These are phyloP conservation scores for Pouteria campechiana DNA, from an alignment of 179 eudicot species.

Conservation along the genomic window DNA sequence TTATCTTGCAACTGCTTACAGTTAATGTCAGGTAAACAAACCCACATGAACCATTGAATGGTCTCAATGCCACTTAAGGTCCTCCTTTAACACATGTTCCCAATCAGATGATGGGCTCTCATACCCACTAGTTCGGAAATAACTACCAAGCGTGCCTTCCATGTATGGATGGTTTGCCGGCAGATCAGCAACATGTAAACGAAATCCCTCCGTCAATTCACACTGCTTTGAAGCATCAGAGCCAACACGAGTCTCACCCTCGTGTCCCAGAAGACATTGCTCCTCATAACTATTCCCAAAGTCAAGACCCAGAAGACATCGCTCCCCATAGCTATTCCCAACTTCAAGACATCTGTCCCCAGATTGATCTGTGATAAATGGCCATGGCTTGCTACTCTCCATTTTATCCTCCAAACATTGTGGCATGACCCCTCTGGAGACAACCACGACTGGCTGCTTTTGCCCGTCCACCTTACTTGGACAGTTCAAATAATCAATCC, in stretches of 20 bases:
- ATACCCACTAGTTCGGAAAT: constrained; percentile 24
- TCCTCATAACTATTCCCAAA: background rate
- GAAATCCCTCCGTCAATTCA: constrained; percentile 10
- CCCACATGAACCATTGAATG: too few relatives aligned
- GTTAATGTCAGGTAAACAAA: too few relatives aligned
- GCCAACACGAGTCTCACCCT: constrained; percentile 14
- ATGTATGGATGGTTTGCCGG: background rate
- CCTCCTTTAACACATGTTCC: constrained; percentile 61
- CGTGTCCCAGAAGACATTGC: background rate
- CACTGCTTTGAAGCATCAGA: constrained; percentile 8
- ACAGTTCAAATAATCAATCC: constrained; percentile 18
- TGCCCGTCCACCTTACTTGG: constrained; percentile 5
- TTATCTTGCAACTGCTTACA: too few relatives aligned
- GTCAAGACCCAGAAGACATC: background rate
- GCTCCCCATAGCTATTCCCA: too few relatives aligned
- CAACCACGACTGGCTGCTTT: background rate
- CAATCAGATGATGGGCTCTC: constrained; percentile 55
- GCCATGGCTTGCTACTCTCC: constrained; percentile 1
- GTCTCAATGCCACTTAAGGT: constrained; percentile 16
- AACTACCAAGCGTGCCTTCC: constrained; percentile 8
- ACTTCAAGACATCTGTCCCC: background rate
- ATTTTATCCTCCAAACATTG: too few relatives aligned
- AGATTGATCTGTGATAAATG: background rate
- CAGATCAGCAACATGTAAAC: constrained; percentile 5
- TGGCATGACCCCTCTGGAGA: too few relatives aligned